Evolutionary conservation across 1,284 basidiomycete species (phyloP).

Genomic region (Chiua sp.): DNA sequence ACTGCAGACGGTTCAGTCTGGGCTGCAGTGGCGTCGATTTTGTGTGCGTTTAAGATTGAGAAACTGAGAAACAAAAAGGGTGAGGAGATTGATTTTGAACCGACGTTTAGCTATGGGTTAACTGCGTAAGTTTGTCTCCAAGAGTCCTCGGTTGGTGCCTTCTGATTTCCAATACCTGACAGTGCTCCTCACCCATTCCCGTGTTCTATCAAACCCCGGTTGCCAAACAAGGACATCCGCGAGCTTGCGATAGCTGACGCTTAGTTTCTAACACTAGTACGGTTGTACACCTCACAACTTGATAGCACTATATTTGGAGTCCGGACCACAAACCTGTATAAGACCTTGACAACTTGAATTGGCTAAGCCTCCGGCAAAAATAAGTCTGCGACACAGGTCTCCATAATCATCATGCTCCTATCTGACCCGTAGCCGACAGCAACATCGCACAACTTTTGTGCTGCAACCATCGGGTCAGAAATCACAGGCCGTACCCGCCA

Average conservation of each 20-base stretch:
- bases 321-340: too few relatives aligned
- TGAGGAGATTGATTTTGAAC: background rate
- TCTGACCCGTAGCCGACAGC: too few relatives aligned
- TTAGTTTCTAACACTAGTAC: background rate
- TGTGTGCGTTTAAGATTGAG: background rate
- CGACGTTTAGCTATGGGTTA: background rate
- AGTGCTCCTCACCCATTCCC: background rate
- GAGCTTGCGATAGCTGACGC: background rate
- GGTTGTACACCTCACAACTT: too few relatives aligned
- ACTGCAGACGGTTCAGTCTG: background rate
- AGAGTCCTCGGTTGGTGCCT: background rate
- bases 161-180: background rate
- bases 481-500: constrained; percentile 85
- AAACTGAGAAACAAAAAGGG: background rate
- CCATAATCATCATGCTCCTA: too few relatives aligned
- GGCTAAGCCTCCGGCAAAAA: too few relatives aligned
- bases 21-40: background rate
- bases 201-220: background rate
- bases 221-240: background rate
- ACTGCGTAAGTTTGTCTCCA: background rate
- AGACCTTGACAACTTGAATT: too few relatives aligned
- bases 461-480: constrained; percentile 89
- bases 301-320: too few relatives aligned
- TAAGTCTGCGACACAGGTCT: too few relatives aligned
- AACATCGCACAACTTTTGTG: too few relatives aligned